Evolutionary conservation across 495 filamentous ascomycete species (phyloP), one percentile per base, ranked within the genome.

Genomic region (Hypoxylon trugodes): DNA sequence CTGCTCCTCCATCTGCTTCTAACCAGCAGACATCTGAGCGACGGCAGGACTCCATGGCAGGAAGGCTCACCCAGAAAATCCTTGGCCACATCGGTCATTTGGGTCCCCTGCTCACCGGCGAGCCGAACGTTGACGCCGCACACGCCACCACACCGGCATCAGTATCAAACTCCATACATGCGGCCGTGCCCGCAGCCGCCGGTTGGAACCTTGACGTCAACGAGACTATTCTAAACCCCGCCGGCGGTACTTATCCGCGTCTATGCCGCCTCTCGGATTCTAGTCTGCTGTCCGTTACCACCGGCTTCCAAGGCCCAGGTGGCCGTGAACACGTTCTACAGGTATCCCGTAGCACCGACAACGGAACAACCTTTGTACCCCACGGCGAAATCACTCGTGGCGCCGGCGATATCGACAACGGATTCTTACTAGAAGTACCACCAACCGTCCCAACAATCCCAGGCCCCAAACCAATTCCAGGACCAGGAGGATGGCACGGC

Each of bases 401-500:
- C 5, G 32, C 65, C 1, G 78, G 79, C 5, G 86, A 89, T 59
- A 76, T 85, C 52, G 86, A 88, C 70, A 89, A 89, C 69, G 75
- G 78, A 43, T 87, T 82, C 67, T 62, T 87, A 15, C 76, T 86
- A 15, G 83, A 87, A 50, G 76, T 86, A 0, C 76, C 81, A 0
- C 30, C 60, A 1, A n/a, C 37, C 59, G 10, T 7, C 15, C 1
- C 70, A 71, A 0, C 16, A 13, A n/a, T 2, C 42, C 12, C 24
- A 12, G 8, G 16, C 25, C 24, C 41, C n/a, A 21, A 32, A 1
- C n/a, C n/a, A n/a, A n/a, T n/a, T n/a, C n/a, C n/a, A n/a, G n/a
- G n/a, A n/a, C n/a, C n/a, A n/a, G n/a, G n/a, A n/a, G n/a, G n/a
- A n/a, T n/a, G n/a, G n/a, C n/a, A n/a, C n/a, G n/a, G n/a, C n/a